A percentile compares a stretch with the other conserved stretches of the same genome.
phyloP scores from a whole-genome alignment of 1,139 yeast genomes.

The Hansenula sp. region DNA sequence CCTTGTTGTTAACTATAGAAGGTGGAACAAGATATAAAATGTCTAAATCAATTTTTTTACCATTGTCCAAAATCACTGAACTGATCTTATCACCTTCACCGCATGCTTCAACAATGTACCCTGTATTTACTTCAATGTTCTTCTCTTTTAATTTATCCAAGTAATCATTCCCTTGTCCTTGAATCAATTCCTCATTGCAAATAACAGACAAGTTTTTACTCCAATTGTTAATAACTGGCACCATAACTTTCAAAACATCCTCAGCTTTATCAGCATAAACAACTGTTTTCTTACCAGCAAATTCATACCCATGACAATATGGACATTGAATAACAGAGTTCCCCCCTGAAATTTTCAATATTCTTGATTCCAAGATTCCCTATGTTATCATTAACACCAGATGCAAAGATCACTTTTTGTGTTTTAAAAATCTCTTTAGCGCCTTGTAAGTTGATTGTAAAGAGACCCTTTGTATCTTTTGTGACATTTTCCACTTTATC shows the following conservation, averaged over 20 bases:
- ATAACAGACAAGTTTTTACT: constrained; percentile 4
- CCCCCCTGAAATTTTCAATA: constrained; percentile 7
- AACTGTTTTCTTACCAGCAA: constrained; percentile 2
- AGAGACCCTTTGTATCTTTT: not conserved
- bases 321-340: constrained; percentile 6
- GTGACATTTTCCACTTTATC: constrained; percentile 1
- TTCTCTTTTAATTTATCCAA: not conserved
- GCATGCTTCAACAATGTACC: not conserved
- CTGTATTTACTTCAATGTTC: not conserved
- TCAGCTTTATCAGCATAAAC: not conserved
- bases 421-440: not conserved
- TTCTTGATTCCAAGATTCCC: constrained; percentile 1
- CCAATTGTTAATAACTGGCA: constrained; percentile 3
- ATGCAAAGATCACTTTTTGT: constrained; percentile 2
- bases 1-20: not conserved
- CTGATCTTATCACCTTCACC: not conserved
- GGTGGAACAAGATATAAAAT: constrained; percentile 6
- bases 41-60: constrained; percentile 1
- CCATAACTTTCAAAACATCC: not conserved
- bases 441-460: not conserved
- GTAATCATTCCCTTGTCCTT: not conserved
- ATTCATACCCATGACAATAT: constrained; percentile 8
- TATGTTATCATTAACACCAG: constrained; percentile 5
- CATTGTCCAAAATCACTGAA: constrained; percentile 1
- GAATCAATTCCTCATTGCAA: not conserved